These are phyloP conservation scores for Leccinum pellstonianum DNA, from an alignment of 768 basidiomycete species.

Conservation along the genomic window DNA sequence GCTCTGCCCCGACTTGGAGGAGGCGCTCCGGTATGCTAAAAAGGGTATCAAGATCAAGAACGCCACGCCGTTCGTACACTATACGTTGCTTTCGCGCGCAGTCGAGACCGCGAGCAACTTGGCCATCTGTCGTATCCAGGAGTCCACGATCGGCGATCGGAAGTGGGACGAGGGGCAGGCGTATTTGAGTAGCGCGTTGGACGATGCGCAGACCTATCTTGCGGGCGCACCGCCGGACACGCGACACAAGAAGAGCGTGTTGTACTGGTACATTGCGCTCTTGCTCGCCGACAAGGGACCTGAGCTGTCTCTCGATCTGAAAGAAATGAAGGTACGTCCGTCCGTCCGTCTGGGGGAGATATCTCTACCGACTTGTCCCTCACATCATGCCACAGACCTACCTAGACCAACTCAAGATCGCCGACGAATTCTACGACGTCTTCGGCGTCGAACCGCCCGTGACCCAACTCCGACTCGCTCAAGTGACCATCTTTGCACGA, in stretches of 20 bases:
- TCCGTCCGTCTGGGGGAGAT: not conserved
- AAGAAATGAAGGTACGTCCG: conserved; percentile 46
- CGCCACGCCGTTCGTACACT: conserved; percentile 54
- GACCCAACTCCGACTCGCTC: conserved; percentile 52
- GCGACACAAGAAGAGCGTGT: conserved; percentile 55
- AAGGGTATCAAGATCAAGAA: conserved; percentile 60
- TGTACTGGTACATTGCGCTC: conserved; percentile 59
- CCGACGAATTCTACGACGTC: conserved; percentile 51
- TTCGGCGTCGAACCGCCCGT: conserved; percentile 47
- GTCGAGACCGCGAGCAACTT: conserved; percentile 59
- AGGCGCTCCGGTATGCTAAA: conserved; percentile 62
- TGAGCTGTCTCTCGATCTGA: conserved; percentile 47
- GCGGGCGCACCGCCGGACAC: conserved; percentile 60
- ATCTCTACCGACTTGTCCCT: not conserved
- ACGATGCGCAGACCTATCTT: conserved; percentile 58
- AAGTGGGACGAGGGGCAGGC: conserved; percentile 62
- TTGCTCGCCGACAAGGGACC: conserved; percentile 51
- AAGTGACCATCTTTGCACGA: conserved; percentile 47
- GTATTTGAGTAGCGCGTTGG: conserved; percentile 56
- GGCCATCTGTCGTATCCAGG: conserved; percentile 49
- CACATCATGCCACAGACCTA: conserved; percentile 27
- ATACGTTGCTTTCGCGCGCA: conserved; percentile 58
- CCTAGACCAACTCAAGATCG: conserved; percentile 44
- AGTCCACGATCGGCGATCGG: conserved; percentile 38
- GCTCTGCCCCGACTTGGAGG: conserved; percentile 44